Evolutionary conservation across 306 rosid genomes (phyloP), one percentile per base, ranked within the genome.

Genomic region (Elaeagnus macrophylla): DNA sequence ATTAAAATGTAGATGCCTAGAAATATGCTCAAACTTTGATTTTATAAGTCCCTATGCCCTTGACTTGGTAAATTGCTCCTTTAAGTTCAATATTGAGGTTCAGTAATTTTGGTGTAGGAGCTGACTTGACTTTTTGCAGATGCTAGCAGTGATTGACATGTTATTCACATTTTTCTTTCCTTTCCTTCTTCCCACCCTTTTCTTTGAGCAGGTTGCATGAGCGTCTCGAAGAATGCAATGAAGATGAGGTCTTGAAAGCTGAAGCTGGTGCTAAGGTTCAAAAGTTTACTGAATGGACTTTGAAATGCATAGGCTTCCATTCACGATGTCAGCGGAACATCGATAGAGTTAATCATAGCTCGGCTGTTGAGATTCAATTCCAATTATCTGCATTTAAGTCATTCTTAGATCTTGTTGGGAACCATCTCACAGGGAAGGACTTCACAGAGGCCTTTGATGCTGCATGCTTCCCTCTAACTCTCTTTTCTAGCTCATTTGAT

Each of bases 361-460:
- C 93, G 43, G 73, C 66, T 46, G 70, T 77, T 59, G 94, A 87
- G 78, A 81, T 80, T 57, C 94, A 83, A 65, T 84, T 83, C 65
- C 94, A 85, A 76, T 61, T 87, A 72, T 81, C 89, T 18, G 95
- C 89, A 43, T 87, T 87, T 72, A 87, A 83, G 74, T 72, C 67
- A 1, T 87, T 87, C 57, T 78, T 87, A 48, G 95, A 83, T 79
- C 81, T 87, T 77, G 89, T 84, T 66, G 94, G 95, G 59, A 83
- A 81, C 65, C 84, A 83, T 61, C 95, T 87, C 54, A 74, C 89
- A 0, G 95, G 95, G 59, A 87, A 83, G 74, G 95, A 87, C 75
- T 87, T 87, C 74, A 87, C 94, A 0, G 95, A 87, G 84, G 95
- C 95, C 64, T 87, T 87, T 71, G 95, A 87, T 71, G 95, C 86